These are phyloP conservation scores for Aspergillus felis DNA, from an alignment of 2,329 filamentous ascomycete species.

Conservation along the genomic window DNA sequence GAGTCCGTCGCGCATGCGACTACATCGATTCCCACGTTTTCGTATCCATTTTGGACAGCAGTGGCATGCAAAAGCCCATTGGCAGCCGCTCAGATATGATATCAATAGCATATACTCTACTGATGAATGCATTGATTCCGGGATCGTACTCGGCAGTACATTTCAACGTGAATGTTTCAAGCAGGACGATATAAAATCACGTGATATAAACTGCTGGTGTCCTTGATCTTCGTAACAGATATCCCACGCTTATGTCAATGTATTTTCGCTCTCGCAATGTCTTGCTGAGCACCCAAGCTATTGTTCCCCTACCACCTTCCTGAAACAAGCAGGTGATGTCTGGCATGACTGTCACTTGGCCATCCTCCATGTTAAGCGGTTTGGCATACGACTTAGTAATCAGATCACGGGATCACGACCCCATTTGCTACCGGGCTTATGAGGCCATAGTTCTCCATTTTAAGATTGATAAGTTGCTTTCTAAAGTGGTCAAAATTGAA, in stretches of 20 bases:
- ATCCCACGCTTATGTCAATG: neutral
- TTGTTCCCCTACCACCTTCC: neutral
- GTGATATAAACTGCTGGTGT: neutral
- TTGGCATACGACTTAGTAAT: neutral
- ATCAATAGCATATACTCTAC: neutral
- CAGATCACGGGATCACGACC: neutral
- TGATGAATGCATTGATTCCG: neutral
- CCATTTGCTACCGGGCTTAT: neutral
- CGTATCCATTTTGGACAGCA: neutral
- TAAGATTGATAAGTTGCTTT: neutral
- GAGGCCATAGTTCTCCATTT: neutral
- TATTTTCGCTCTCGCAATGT: neutral
- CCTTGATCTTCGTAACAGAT: too few species aligned
- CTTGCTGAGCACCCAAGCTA: neutral
- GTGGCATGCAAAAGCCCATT: neutral
- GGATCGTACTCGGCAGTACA: neutral
- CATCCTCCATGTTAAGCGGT: neutral
- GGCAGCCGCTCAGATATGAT: neutral
- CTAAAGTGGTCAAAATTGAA: neutral
- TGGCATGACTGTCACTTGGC: neutral
- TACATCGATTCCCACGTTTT: neutral
- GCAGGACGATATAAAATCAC: neutral
- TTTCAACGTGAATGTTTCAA: neutral
- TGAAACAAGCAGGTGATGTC: neutral
- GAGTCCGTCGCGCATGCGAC: neutral